A percentile compares a stretch with the other conserved stretches of the same genome.
Evolutionary conservation across 2,329 filamentous ascomycete genomes (phyloP).

Genomic region (Aureobasidium musti): DNA sequence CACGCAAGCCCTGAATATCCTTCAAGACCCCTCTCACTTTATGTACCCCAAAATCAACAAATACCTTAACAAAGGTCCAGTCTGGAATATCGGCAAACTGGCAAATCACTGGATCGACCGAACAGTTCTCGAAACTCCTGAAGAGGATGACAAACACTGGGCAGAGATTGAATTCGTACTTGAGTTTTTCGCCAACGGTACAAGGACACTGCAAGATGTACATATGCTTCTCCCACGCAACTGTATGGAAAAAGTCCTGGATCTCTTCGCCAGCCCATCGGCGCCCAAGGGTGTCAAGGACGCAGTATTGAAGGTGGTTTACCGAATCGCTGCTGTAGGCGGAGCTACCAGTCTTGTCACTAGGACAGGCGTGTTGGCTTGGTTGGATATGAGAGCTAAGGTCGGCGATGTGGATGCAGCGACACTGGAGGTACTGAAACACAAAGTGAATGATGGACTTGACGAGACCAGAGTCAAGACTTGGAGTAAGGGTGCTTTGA

Average conservation of each 20-base stretch:
- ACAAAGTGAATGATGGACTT: conserved; percentile 63
- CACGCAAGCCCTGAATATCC: conserved; percentile 65
- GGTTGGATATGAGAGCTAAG: conserved; percentile 66
- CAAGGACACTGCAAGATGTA: conserved; percentile 62
- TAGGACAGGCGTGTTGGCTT: conserved; percentile 70
- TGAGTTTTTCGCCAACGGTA: conserved; percentile 66
- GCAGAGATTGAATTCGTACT: conserved; percentile 75
- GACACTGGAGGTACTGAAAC: conserved; percentile 58
- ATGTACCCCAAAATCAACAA: conserved; percentile 85
- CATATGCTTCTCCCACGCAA: conserved; percentile 60
- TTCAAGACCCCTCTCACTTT: conserved; percentile 74
- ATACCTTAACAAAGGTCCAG: conserved; percentile 75
- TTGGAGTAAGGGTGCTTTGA: neutral
- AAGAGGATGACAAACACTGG: conserved; percentile 71
- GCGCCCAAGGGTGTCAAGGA: conserved; percentile 59
- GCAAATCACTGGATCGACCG: conserved; percentile 65
- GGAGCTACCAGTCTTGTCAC: conserved; percentile 82
- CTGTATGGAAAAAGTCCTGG: conserved; percentile 74
- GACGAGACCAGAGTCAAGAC: conserved; percentile 55
- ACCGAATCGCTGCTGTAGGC: conserved; percentile 66
- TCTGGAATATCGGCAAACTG: conserved; percentile 65
- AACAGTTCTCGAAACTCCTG: conserved; percentile 72
- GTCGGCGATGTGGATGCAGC: conserved; percentile 53
- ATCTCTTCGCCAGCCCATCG: conserved; percentile 67
- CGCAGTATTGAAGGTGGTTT: conserved; percentile 63